Evolutionary conservation across 2,329 filamentous ascomycete species (phyloP).

Genomic region (Fusarium coicis): DNA sequence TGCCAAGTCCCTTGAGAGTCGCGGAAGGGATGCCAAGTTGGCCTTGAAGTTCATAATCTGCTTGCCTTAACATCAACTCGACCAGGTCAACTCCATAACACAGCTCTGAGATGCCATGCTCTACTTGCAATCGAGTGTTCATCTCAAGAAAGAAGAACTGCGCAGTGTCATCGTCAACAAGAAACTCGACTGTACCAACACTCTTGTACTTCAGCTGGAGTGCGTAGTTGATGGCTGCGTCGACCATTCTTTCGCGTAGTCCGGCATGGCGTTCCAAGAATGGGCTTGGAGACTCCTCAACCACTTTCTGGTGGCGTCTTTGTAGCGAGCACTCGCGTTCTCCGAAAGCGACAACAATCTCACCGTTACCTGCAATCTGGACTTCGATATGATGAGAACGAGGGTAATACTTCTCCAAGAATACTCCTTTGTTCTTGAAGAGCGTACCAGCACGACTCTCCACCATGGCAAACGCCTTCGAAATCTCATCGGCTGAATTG

Average conservation of each 20-base stretch:
- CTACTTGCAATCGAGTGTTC: constrained; percentile 75
- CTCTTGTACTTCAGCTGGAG: constrained; percentile 12
- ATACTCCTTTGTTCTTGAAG: not conserved
- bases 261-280: not conserved
- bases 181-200: constrained; percentile 43
- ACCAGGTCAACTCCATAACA: constrained; percentile 79
- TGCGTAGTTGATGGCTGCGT: not conserved
- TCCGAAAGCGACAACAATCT: constrained; percentile 62
- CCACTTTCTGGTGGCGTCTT: constrained; percentile 74
- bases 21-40: constrained; percentile 3
- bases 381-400: not conserved
- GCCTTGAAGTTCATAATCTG: constrained; percentile 38
- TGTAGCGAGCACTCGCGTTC: constrained; percentile 77
- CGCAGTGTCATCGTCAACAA: not conserved
- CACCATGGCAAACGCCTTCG: not conserved
- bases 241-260: not conserved
- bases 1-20: not conserved
- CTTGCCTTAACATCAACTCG: constrained; percentile 55
- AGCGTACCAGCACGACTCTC: not conserved
- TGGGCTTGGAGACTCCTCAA: not conserved
- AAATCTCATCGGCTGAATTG: not conserved
- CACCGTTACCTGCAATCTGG: not conserved
- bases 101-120: constrained; percentile 83
- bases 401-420: constrained; percentile 1
- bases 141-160: constrained; percentile 68